Evolutionary conservation across 345 rosid genomes (phyloP).

Genomic region (Durio zibethinus): DNA sequence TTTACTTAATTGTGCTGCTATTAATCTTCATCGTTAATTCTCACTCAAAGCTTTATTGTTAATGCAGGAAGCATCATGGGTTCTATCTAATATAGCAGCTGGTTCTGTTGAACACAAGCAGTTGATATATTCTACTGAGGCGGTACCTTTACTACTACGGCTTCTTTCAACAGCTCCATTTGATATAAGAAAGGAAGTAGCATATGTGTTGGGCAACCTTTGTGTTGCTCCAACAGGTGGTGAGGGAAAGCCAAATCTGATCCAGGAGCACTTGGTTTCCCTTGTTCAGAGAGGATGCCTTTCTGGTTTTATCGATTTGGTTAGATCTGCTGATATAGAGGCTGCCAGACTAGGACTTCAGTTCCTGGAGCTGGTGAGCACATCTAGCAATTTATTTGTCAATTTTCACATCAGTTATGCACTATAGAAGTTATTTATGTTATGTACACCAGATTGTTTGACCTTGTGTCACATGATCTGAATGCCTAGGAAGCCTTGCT

Average conservation of each 20-base stretch:
- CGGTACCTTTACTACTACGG: conserved; percentile 54
- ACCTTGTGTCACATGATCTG: neutral
- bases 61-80: conserved; percentile 94
- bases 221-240: conserved; percentile 80
- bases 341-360: conserved; percentile 93
- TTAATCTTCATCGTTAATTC: conserved; percentile 3
- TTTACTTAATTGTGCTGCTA: neutral
- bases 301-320: conserved; percentile 74
- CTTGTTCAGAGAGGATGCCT: conserved; percentile 79
- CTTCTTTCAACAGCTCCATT: conserved; percentile 79
- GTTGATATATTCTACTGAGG: conserved; percentile 67
- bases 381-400: conserved; percentile 11
- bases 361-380: conserved; percentile 89
- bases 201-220: conserved; percentile 89
- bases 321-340: conserved; percentile 79
- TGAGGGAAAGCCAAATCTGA: conserved; percentile 57
- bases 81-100: conserved; percentile 86
- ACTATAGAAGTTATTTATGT: neutral
- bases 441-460: neutral
- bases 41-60: conserved; percentile 1
- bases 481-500: neutral
- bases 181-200: conserved; percentile 86
- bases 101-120: conserved; percentile 88
- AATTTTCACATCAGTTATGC: neutral
- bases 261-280: conserved; percentile 69